Percentiles rank a stretch among this genome's conserved stretches.
Evolutionary conservation across 2,329 filamentous ascomycete genomes (phyloP).

Genomic region (Fusarium sp.): DNA sequence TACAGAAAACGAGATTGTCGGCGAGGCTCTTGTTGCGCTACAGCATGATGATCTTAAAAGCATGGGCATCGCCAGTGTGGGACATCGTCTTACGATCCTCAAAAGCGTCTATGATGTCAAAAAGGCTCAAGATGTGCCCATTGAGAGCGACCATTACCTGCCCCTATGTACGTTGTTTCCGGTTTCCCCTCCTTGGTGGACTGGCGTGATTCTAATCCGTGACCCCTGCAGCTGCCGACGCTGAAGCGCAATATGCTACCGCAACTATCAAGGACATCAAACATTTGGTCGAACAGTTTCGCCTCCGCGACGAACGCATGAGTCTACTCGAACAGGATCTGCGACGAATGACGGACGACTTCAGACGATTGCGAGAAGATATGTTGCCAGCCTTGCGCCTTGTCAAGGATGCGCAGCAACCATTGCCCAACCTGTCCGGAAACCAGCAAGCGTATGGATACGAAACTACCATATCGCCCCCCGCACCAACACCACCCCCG

Average conservation of each 20-base stretch:
- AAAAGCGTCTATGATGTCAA: constrained; percentile 98
- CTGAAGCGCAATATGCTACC: constrained; percentile 83
- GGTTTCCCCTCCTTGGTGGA: constrained; percentile 24
- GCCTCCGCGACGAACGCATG: constrained; percentile 90
- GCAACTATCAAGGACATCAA: constrained; percentile 95
- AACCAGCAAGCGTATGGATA: constrained; percentile 60
- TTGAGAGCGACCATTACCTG: constrained; percentile 93
- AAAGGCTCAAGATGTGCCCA: constrained; percentile 88
- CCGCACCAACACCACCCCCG: constrained; percentile 66
- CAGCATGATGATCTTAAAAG: constrained; percentile 95
- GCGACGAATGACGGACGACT: constrained; percentile 86
- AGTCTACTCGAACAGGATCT: constrained; percentile 84
- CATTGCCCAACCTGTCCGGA: constrained; percentile 70
- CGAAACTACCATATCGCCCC: constrained; percentile 63
- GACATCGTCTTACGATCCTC: constrained; percentile 92
- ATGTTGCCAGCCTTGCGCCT: constrained; percentile 90
- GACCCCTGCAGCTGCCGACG: constrained; percentile 78
- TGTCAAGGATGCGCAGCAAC: constrained; percentile 91
- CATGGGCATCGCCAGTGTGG: constrained; percentile 92
- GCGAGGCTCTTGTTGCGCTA: constrained; percentile 88
- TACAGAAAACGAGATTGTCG: constrained; percentile 91
- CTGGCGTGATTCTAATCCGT: constrained; percentile 38
- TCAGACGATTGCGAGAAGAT: constrained; percentile 88
- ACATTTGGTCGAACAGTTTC: constrained; percentile 88
- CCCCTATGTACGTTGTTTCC: constrained; percentile 75